Evolutionary conservation across 208 protist species (phyloP).

Genomic region (Lotmaria passim): DNA sequence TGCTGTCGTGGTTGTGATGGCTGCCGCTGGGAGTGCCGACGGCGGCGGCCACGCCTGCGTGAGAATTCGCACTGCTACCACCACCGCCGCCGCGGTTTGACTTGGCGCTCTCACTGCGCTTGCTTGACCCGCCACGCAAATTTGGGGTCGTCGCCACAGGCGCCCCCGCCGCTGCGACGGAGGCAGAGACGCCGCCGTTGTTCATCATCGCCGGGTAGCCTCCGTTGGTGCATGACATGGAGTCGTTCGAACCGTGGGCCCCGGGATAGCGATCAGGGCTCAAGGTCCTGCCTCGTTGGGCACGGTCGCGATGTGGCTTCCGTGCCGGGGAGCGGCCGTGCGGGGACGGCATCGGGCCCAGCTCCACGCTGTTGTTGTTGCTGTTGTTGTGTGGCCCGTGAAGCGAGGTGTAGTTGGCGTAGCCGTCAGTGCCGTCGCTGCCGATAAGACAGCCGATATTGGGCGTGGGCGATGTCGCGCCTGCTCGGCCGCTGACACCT

Average conservation of each 20-base stretch:
- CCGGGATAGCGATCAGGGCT: slow-evolving; percentile 8
- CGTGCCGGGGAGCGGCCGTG: not conserved
- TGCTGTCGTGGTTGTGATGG: slow-evolving; percentile 8
- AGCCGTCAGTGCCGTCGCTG: slow-evolving; percentile 1
- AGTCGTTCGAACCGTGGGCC: slow-evolving; percentile 10
- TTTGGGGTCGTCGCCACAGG: not conserved
- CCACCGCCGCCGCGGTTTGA: not conserved
- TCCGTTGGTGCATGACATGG: slow-evolving; percentile 1
- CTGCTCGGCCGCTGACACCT: not conserved
- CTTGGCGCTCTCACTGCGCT: slow-evolving; percentile 9
- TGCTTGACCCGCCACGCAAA: not conserved
- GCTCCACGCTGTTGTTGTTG: slow-evolving; percentile 9
- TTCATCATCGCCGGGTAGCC: slow-evolving; percentile 7
- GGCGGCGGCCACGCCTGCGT: no score
- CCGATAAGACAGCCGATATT: slow-evolving; percentile 2
- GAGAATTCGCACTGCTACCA: not conserved
- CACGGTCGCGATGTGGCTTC: not conserved
- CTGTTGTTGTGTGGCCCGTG: not conserved
- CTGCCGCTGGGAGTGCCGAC: no score
- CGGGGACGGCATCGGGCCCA: not conserved
- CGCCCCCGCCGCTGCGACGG: not conserved
- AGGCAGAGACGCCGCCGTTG: not conserved
- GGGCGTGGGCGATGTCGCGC: not conserved
- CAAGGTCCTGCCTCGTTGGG: not conserved
- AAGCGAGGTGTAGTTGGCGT: not conserved